Conservation (phyloP, 2,329 filamentous ascomycete genomes). For the Nemania sp. region DNA sequence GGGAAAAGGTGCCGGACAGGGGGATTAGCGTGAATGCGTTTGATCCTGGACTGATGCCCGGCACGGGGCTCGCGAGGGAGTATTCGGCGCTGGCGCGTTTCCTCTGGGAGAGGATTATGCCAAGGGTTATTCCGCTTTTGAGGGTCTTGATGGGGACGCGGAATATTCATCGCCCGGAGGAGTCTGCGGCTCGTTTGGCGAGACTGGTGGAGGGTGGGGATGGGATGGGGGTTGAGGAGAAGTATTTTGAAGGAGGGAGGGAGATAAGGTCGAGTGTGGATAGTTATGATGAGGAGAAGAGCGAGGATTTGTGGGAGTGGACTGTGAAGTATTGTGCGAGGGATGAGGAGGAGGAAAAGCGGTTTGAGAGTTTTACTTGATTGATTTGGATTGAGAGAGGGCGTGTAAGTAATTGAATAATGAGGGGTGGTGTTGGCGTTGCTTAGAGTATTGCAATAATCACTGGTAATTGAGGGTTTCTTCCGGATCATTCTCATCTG, state of each 20-base stretch:
- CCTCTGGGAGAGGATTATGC: slow-evolving; percentile 43
- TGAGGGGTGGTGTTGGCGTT: too few species aligned
- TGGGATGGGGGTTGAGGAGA: slow-evolving; percentile 42
- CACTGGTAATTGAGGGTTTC: too few species aligned
- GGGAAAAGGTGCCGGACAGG: slow-evolving; percentile 21
- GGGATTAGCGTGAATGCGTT: slow-evolving; percentile 47
- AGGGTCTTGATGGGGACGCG: slow-evolving; percentile 28
- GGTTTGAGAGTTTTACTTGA: slow-evolving; percentile 18
- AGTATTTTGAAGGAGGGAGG: slow-evolving; percentile 49
- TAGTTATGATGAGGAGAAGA: slow-evolving; percentile 49
- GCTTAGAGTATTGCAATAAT: too few species aligned
- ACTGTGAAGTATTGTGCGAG: slow-evolving; percentile 34
- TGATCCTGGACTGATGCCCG: slow-evolving; percentile 54
- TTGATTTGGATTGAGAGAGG: neutral
- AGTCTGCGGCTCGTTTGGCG: slow-evolving; percentile 47
- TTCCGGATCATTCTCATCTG: too few species aligned
- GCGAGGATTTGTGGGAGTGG: slow-evolving; percentile 55
- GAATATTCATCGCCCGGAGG: slow-evolving; percentile 45
- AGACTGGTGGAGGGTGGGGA: slow-evolving; percentile 43
- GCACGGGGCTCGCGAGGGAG: slow-evolving; percentile 47
- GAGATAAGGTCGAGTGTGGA: slow-evolving; percentile 46
- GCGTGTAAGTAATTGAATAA: too few species aligned
- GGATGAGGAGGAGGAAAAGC: slow-evolving; percentile 16
- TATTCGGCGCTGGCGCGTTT: slow-evolving; percentile 35
- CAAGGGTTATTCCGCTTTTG: slow-evolving; percentile 42